Evolutionary conservation across 2,329 filamentous ascomycete genomes (phyloP).

Genomic region (Aspergillus fischeri): DNA sequence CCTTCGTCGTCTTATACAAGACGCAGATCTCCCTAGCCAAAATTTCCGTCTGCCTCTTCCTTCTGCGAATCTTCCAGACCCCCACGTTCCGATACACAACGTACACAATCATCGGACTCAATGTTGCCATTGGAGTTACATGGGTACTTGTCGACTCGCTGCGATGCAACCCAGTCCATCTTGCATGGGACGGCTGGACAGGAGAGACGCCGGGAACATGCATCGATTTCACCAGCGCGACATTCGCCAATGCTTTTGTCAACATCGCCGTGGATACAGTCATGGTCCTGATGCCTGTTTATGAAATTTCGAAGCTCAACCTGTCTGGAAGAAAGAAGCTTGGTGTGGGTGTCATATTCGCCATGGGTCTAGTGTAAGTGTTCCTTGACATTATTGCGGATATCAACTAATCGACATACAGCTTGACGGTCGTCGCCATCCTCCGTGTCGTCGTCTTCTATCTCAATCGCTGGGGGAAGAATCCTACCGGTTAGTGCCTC

Average conservation of each 20-base stretch:
- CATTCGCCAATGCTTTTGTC: conserved; percentile 15
- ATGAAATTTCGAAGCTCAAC: conserved; percentile 19
- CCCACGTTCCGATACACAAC: conserved; percentile 13
- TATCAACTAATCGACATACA: conserved; percentile 1
- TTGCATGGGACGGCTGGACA: conserved; percentile 18
- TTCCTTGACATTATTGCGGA: neutral
- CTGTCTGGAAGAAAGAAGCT: conserved; percentile 13
- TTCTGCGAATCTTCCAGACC: conserved; percentile 20
- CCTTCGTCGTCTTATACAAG: conserved; percentile 18
- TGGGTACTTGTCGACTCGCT: conserved; percentile 16
- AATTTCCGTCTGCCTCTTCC: conserved; percentile 22
- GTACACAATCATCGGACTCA: conserved; percentile 17
- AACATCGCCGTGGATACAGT: conserved; percentile 18
- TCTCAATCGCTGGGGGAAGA: conserved; percentile 19
- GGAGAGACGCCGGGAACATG: conserved; percentile 12
- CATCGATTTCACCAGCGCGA: conserved; percentile 16
- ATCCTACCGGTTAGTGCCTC: conserved; percentile 10
- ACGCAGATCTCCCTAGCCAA: conserved; percentile 20
- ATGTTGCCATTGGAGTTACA: conserved; percentile 15
- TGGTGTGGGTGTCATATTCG: conserved; percentile 16
- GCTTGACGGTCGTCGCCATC: conserved; percentile 21
- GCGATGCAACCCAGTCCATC: conserved; percentile 17
- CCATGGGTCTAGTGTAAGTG: conserved; percentile 15
- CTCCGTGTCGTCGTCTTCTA: conserved; percentile 25
- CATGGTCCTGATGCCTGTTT: conserved; percentile 20